phyloP scores from a whole-genome alignment of 306 rosid species.

The Pueraria montana region DNA sequence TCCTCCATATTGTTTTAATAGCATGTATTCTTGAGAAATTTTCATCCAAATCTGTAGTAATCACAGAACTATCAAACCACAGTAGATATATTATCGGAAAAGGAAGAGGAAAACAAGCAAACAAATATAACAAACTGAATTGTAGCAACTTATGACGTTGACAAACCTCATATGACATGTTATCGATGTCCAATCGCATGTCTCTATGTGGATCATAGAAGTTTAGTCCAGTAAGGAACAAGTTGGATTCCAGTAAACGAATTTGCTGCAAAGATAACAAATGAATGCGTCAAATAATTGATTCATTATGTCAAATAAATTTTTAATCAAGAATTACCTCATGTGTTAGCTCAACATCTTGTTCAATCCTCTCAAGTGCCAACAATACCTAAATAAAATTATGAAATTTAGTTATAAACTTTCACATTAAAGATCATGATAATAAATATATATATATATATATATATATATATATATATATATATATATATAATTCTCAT shows the following conservation, averaged over 20 bases:
- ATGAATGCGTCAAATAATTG: slow-evolving; percentile 41
- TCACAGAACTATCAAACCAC: slow-evolving; percentile 28
- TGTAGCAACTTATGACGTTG: slow-evolving; percentile 34
- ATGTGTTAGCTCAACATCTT: slow-evolving; percentile 91
- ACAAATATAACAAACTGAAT: slow-evolving; percentile 36
- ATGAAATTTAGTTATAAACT: slow-evolving; percentile 14
- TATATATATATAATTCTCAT: background rate
- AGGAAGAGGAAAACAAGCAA: slow-evolving; percentile 33
- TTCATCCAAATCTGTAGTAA: slow-evolving; percentile 33
- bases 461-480: too few species aligned
- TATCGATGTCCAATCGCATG: slow-evolving; percentile 97
- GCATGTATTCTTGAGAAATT: slow-evolving; percentile 28
- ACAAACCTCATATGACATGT: slow-evolving; percentile 98
- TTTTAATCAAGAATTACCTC: slow-evolving; percentile 69
- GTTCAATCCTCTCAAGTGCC: slow-evolving; percentile 96
- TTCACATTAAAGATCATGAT: slow-evolving; percentile 18
- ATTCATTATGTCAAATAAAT: slow-evolving; percentile 12
- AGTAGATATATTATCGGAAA: slow-evolving; percentile 13
- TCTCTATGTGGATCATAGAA: slow-evolving; percentile 94
- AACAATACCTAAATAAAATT: slow-evolving; percentile 71
- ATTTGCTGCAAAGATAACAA: slow-evolving; percentile 74
- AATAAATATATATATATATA: too few species aligned
- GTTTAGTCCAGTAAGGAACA: slow-evolving; percentile 80
- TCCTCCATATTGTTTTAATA: background rate
- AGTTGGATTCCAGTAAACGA: slow-evolving; percentile 81